phyloP scores from a whole-genome alignment of 768 basidiomycete genomes.

The Fibroporia radiculosa region DNA sequence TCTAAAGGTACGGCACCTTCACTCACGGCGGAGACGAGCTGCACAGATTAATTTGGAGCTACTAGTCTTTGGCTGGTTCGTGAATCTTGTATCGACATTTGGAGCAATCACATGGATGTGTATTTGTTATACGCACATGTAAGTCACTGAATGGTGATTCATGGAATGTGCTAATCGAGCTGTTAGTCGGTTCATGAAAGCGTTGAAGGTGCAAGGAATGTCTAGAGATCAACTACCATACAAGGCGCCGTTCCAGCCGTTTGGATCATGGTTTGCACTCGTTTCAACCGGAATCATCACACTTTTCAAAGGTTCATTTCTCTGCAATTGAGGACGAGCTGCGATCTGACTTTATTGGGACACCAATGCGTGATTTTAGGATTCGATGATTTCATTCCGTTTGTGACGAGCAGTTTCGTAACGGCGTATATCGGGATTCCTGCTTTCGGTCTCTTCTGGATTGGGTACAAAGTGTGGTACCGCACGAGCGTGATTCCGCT shows the following conservation, averaged over 20 bases:
- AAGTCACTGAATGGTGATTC: constrained; percentile 14
- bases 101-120: constrained; percentile 34
- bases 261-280: constrained; percentile 53
- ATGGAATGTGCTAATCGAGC: constrained; percentile 14
- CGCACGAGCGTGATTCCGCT: constrained; percentile 29
- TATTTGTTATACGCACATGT: constrained; percentile 58
- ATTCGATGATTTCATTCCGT: constrained; percentile 36
- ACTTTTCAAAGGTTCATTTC: constrained; percentile 42
- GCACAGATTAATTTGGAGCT: not conserved
- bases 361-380: constrained; percentile 21
- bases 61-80: constrained; percentile 30
- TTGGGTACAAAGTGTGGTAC: constrained; percentile 29
- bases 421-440: constrained; percentile 39
- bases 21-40: not conserved
- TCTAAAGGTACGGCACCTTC: constrained; percentile 34
- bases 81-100: constrained; percentile 33
- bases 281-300: constrained; percentile 43
- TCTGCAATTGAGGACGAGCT: too few species aligned
- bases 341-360: constrained; percentile 1
- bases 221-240: constrained; percentile 36
- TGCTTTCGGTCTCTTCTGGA: constrained; percentile 27
- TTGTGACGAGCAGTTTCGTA: constrained; percentile 48
- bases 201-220: constrained; percentile 37
- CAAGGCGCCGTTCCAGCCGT: constrained; percentile 58
- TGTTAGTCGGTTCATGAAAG: constrained; percentile 40